A percentile compares a stretch with the other conserved stretches of the same genome.
Evolutionary conservation across 257 asterid genomes (phyloP).

Genomic region (Capsicum rhomboideum): DNA sequence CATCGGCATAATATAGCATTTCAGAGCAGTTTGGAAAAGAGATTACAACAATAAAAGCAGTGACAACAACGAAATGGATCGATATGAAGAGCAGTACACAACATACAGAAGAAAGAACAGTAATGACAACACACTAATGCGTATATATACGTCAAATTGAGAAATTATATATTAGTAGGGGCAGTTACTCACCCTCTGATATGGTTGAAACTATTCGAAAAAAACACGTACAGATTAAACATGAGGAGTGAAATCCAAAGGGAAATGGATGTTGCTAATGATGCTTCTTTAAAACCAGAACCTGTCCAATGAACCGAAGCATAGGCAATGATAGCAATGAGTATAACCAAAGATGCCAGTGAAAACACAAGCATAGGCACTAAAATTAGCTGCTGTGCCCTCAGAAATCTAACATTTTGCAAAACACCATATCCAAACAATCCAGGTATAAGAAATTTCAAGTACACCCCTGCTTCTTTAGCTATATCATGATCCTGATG

Average conservation of each 20-base stretch:
- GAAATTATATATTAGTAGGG: no score
- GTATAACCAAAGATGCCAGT: slow-evolving; percentile 32
- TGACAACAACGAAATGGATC: no score
- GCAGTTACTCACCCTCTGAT: slow-evolving; percentile 9
- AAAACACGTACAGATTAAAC: slow-evolving; percentile 28
- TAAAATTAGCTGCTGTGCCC: slow-evolving; percentile 49
- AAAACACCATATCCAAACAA: slow-evolving; percentile 51
- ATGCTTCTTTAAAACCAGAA: slow-evolving; percentile 42
- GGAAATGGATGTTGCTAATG: slow-evolving; percentile 56
- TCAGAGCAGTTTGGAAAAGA: neutral
- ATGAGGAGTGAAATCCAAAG: slow-evolving; percentile 46
- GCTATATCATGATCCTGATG: slow-evolving; percentile 57
- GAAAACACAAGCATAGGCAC: slow-evolving; percentile 43
- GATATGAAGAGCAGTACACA: no score
- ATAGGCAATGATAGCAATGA: slow-evolving; percentile 35
- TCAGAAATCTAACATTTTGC: slow-evolving; percentile 65
- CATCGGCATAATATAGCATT: no score
- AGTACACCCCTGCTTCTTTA: slow-evolving; percentile 38
- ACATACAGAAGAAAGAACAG: no score
- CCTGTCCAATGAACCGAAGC: slow-evolving; percentile 36
- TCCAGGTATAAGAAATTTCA: slow-evolving; percentile 59
- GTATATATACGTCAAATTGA: no score
- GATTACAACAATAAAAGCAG: no score
- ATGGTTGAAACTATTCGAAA: slow-evolving; percentile 20
- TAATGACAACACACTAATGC: no score